Conservation (phyloP, 768 basidiomycete species). For the Omphalotus guepiniiformis region DNA sequence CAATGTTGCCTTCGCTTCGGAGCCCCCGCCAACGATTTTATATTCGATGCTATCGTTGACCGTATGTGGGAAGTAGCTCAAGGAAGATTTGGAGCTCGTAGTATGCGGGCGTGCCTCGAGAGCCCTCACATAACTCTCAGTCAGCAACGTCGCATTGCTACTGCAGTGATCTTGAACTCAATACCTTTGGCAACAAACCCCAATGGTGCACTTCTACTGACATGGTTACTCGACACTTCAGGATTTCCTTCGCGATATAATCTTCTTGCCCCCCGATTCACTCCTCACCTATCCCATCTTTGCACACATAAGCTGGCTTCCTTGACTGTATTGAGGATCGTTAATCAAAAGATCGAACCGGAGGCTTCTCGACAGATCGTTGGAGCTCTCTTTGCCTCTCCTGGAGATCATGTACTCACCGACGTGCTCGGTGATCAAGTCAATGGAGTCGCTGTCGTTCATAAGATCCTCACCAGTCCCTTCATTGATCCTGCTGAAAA, state of each 20-base stretch:
- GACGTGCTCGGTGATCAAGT: slow-evolving; percentile 96
- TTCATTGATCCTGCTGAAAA: slow-evolving; percentile 75
- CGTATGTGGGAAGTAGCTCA: slow-evolving; percentile 99
- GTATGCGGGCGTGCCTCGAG: slow-evolving; percentile 96
- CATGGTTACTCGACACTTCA: slow-evolving; percentile 95
- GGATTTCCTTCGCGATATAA: slow-evolving; percentile 95
- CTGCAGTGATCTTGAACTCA: slow-evolving; percentile 92
- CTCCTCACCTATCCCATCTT: slow-evolving; percentile 92
- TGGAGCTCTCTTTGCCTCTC: slow-evolving; percentile 87
- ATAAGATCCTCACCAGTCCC: slow-evolving; percentile 87
- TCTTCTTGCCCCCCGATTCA: slow-evolving; percentile 91
- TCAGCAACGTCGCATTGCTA: slow-evolving; percentile 93
- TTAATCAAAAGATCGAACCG: slow-evolving; percentile 94
- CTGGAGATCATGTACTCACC: slow-evolving; percentile 84
- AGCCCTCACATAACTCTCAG: slow-evolving; percentile 80
- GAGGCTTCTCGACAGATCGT: slow-evolving; percentile 84
- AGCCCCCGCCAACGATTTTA: slow-evolving; percentile 77
- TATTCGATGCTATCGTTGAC: slow-evolving; percentile 97
- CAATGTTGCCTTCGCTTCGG: slow-evolving; percentile 92
- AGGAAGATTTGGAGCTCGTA: slow-evolving; percentile 95
- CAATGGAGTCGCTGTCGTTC: slow-evolving; percentile 88
- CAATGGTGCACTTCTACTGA: slow-evolving; percentile 91
- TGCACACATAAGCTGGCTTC: slow-evolving; percentile 98
- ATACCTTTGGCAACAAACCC: slow-evolving; percentile 97
- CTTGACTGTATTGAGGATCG: slow-evolving; percentile 88